Evolutionary conservation across 2,329 filamentous ascomycete species (phyloP).

Genomic region (Elsinoe australis): DNA sequence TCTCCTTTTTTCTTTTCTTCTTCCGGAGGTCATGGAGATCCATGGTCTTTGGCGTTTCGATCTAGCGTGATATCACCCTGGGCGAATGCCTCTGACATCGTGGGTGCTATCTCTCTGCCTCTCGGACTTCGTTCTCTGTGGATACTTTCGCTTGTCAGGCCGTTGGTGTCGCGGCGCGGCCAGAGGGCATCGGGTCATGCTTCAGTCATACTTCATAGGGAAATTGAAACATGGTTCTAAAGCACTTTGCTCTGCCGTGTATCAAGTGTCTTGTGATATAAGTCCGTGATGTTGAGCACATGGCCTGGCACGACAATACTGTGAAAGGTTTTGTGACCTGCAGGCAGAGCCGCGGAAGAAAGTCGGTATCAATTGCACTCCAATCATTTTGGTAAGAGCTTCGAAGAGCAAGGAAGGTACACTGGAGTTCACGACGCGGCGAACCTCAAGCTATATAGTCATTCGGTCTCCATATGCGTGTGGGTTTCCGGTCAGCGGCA

Average conservation of each 20-base stretch:
- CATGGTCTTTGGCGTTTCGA: not conserved
- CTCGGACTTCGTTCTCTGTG: not conserved
- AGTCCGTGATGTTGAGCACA: no score
- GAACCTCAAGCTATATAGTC: no score
- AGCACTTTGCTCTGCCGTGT: no score
- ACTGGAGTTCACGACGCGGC: no score
- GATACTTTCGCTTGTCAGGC: slow-evolving; percentile 1
- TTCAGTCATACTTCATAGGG: slow-evolving; percentile 1
- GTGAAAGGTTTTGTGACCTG: no score
- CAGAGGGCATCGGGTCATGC: not conserved
- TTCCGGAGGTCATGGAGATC: not conserved
- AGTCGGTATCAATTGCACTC: no score
- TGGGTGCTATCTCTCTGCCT: not conserved
- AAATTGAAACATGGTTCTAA: not conserved
- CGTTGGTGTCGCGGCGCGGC: not conserved
- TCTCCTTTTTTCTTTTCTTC: not conserved
- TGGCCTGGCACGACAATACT: no score
- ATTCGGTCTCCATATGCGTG: not conserved
- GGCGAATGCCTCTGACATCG: not conserved
- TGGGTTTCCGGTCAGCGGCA: not conserved
- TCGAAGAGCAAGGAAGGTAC: no score
- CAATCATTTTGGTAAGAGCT: no score
- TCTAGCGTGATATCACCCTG: not conserved
- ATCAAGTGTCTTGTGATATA: no score
- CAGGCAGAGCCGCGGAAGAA: no score